Evolutionary conservation across 2,329 filamentous ascomycete species (phyloP).

Genomic region (Rhynchosporium agropyri): DNA sequence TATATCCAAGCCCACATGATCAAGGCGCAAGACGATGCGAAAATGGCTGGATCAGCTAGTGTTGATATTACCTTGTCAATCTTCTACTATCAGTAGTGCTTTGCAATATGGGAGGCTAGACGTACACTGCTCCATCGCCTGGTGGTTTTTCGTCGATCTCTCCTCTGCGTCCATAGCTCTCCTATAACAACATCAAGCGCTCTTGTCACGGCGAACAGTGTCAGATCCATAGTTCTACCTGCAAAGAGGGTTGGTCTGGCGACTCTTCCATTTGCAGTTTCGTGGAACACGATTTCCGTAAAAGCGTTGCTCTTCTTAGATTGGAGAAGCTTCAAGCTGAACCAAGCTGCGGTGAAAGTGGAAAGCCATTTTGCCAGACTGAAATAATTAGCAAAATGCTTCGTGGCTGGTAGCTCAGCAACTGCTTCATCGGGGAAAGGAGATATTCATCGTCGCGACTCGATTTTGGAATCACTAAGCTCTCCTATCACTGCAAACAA

Average conservation of each 20-base stretch:
- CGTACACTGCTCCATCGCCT: slow-evolving; percentile 53
- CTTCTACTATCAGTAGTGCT: slow-evolving; percentile 25
- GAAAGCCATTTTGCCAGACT: slow-evolving; percentile 61
- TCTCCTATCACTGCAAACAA: too few relatives aligned
- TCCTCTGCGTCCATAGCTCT: slow-evolving; percentile 62
- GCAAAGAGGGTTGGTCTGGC: slow-evolving; percentile 48
- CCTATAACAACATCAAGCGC: slow-evolving; percentile 73
- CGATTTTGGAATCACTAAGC: too few relatives aligned
- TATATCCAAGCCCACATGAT: slow-evolving; percentile 95
- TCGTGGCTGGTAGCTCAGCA: not conserved
- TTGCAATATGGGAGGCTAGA: not conserved
- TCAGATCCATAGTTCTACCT: slow-evolving; percentile 79
- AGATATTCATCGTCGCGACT: not conserved
- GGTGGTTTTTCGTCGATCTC: slow-evolving; percentile 48
- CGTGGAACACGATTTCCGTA: slow-evolving; percentile 45
- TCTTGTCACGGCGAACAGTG: slow-evolving; percentile 73
- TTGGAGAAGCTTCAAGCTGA: slow-evolving; percentile 60
- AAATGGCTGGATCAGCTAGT: slow-evolving; percentile 68
- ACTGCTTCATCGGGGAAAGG: not conserved
- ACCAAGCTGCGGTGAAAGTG: slow-evolving; percentile 60
- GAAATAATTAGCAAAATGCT: slow-evolving; percentile 6
- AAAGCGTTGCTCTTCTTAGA: slow-evolving; percentile 52
- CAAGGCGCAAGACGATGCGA: slow-evolving; percentile 70
- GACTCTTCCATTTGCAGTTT: slow-evolving; percentile 35
- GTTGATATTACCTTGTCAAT: slow-evolving; percentile 44